These are phyloP conservation scores for Fusarium sulawesiense DNA, from an alignment of 2,329 filamentous ascomycete genomes.

Conservation along the genomic window DNA sequence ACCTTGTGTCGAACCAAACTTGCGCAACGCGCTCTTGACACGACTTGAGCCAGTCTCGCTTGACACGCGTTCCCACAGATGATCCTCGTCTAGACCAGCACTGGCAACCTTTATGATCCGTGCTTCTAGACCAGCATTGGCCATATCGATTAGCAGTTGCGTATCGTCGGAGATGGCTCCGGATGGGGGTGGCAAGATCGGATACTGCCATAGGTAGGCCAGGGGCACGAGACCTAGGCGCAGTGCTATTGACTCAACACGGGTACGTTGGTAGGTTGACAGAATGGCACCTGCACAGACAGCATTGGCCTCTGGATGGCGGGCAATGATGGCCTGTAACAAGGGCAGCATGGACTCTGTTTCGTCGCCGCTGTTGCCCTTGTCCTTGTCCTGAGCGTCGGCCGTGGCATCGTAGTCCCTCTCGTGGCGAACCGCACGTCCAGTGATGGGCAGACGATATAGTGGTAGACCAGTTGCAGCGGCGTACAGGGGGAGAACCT, in stretches of 20 bases:
- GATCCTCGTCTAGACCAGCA: constrained; percentile 82
- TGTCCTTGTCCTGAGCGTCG: constrained; percentile 27
- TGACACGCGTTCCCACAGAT: constrained; percentile 85
- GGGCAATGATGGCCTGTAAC: constrained; percentile 71
- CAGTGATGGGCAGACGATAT: constrained; percentile 81
- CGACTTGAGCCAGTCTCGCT: constrained; percentile 60
- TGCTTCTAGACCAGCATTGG: constrained; percentile 80
- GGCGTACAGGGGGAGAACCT: constrained; percentile 85
- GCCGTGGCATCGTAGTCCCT: constrained; percentile 71
- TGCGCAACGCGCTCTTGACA: constrained; percentile 65
- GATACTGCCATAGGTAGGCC: constrained; percentile 93
- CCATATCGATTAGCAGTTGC: constrained; percentile 84
- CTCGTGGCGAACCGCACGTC: constrained; percentile 75
- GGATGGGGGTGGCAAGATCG: constrained; percentile 69
- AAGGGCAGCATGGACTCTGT: constrained; percentile 88
- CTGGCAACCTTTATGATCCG: constrained; percentile 95
- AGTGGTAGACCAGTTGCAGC: constrained; percentile 82
- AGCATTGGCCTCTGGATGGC: constrained; percentile 85
- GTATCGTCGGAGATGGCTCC: constrained; percentile 55
- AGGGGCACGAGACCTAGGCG: constrained; percentile 85
- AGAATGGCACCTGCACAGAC: constrained; percentile 92
- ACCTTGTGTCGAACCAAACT: constrained; percentile 76
- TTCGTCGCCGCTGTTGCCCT: constrained; percentile 70
- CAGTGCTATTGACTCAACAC: constrained; percentile 92
- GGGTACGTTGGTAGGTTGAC: constrained; percentile 93